Evolutionary conservation across 208 protist species (phyloP), one percentile per base, ranked within the genome.

Genomic region (Acanthamoeba triangularis): DNA sequence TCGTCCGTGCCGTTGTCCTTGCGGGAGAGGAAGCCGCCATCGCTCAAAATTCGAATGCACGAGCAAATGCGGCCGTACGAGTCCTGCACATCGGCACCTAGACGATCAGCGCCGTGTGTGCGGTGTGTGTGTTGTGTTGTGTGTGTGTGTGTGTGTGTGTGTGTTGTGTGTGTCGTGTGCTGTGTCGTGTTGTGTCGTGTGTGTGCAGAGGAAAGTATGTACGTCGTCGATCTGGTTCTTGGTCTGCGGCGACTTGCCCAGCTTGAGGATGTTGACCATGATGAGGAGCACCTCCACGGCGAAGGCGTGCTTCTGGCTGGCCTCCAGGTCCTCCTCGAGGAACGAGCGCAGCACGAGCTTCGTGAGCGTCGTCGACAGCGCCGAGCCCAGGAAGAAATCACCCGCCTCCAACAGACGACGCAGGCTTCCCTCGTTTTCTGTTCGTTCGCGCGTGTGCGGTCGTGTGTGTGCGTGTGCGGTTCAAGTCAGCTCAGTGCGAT

Each of bases 351-450:
- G 94, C 47, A 99, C 98, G n/a, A 99, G 97, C 97, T 99, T 99
- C 3, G 98, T 97, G 0, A 99, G 96, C 7, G 99, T 98, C 33
- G 96, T 98, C 41, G 98, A 98, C 18, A 99, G 95, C 7, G 98
- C 97, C 16, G 98, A 72, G 1, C 97, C 98, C 47, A 99, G 96
- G 97, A 99, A 99, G 96, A 99, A 99, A 95, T 99, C 99, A 18
- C 99, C 99, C 44, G 96, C 95, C 35, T 96, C 16, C 23, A 98
- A n/a, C n/a, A 96, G 30, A 8, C 14, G 78, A 20, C 97, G 93
- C 61, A 98, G 59, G 59, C 41, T 61, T 11, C 54, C 54, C 56
- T 49, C 84, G 20, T 91, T 49, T 67, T 93, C 52, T 85, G 37
- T n/a, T 67, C 25, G 28, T 47, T 72, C 33, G 44, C 44, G 44